phyloP scores from a whole-genome alignment of 1,139 yeast genomes.

The Magnusiomyces fungicola region DNA sequence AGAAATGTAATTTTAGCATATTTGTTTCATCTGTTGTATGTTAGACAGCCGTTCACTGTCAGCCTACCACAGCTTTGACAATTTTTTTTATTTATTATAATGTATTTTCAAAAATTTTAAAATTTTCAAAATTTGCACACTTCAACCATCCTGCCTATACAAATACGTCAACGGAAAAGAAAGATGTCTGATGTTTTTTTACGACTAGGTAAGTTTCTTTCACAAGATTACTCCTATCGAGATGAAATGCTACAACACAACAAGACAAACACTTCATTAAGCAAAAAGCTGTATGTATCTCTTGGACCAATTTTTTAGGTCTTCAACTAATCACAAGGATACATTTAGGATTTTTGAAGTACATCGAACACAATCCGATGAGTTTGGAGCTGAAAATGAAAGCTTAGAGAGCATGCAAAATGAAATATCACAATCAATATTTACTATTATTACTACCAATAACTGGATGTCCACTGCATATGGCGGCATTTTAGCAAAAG shows the following conservation, averaged over 20 bases:
- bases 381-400: neutral
- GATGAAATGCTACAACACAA: slow-evolving; percentile 35
- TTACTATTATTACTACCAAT: neutral
- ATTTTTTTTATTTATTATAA: too few relatives aligned
- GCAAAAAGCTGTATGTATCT: slow-evolving; percentile 33
- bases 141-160: too few relatives aligned
- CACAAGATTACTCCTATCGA: slow-evolving; percentile 33
- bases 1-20: neutral
- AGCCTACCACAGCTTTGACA: too few relatives aligned
- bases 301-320: too few relatives aligned
- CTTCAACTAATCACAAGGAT: neutral
- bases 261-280: slow-evolving; percentile 36
- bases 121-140: too few relatives aligned
- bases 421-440: neutral
- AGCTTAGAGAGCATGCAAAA: neutral
- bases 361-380: slow-evolving; percentile 26
- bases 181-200: too few relatives aligned
- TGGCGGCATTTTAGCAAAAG: slow-evolving; percentile 16
- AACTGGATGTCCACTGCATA: slow-evolving; percentile 10
- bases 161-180: too few relatives aligned
- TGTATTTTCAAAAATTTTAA: too few relatives aligned
- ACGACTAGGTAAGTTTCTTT: slow-evolving; percentile 14
- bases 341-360: slow-evolving; percentile 31
- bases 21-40: too few relatives aligned
- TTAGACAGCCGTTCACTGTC: too few relatives aligned